Base-by-base conservation (phyloP, 2,329 filamentous ascomycete species). In the Botrytis paeoniae region DNA sequence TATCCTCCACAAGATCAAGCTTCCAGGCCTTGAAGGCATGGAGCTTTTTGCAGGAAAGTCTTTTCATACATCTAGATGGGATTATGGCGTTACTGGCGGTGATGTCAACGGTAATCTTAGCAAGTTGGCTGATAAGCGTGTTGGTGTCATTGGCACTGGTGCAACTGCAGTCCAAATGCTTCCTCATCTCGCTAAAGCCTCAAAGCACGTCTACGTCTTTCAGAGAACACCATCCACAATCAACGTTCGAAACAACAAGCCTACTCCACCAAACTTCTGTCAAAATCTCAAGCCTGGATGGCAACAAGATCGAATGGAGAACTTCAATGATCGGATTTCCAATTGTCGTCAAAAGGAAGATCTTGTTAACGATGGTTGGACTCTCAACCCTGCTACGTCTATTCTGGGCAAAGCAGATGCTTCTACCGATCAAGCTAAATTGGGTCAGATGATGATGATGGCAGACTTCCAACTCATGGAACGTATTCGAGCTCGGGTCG, bases 161-260 rank as follows among this genome's bases (percentile, higher is more conserved):
- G 87, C 87, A 54, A 89, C 87, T 0, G 87, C 87, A 3, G 86
- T 84, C 4, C 88, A 90, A 75, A 89, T 90, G 75, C 82, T 89
- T 45, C 88, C 88, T 1, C 87, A 89, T 72, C 82, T 89, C 48
- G 84, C 85, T 4, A 86, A 86, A 60, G 82, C 84, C 4, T 85
- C 85, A 9, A 82, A 84, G 3, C 82, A 84, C 22, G 79, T 90
- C 37, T 86, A 85, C 0, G 81, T 90, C 25, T 89, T 87, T 78
- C 88, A 90, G 77, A 82, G 88, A 32, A 87, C 86, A 0, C 86
- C 88, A 0, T 89, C 89, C 76, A 90, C 88, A 86, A 80, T 90
- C 9, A 83, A 88, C 3, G 87, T 88, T 5, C 85, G 88, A 25
- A 74, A 81, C 4, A 88, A 90, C 73, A 81, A 79, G 2, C 80